Evolutionary conservation across 495 filamentous ascomycete species (phyloP).

Genomic region (Trichoderma orchidacearum): DNA sequence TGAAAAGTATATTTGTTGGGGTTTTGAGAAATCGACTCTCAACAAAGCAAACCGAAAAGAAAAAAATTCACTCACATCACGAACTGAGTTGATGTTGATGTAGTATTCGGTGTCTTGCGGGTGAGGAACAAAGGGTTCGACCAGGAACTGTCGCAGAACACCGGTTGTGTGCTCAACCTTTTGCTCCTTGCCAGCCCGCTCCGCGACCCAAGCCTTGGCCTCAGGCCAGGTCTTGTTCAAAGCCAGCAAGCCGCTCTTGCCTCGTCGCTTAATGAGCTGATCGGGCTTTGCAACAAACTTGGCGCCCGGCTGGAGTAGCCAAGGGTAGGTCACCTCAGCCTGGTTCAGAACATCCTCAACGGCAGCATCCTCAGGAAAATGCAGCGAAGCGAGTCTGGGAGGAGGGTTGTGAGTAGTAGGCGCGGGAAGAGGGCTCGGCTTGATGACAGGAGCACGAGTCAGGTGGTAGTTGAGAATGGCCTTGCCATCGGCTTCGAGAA

Average conservation of each 20-base stretch:
- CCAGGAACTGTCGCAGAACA: constrained; percentile 83
- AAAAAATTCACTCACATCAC: constrained; percentile 52
- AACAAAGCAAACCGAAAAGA: constrained; percentile 9
- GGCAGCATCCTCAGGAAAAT: constrained; percentile 81
- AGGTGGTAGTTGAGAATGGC: constrained; percentile 99
- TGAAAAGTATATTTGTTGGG: neutral
- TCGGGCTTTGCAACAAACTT: constrained; percentile 99
- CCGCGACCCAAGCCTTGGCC: constrained; percentile 82
- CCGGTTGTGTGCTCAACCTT: constrained; percentile 87
- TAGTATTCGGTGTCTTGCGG: constrained; percentile 91
- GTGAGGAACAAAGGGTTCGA: constrained; percentile 97
- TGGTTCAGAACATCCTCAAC: constrained; percentile 81
- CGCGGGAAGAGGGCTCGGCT: constrained; percentile 83
- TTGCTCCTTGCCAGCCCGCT: constrained; percentile 77
- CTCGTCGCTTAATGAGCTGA: constrained; percentile 97
- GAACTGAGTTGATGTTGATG: constrained; percentile 90
- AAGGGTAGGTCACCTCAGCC: constrained; percentile 90
- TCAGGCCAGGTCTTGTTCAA: constrained; percentile 97
- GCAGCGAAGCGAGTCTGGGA: constrained; percentile 75
- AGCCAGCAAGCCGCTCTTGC: constrained; percentile 92
- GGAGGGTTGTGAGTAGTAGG: constrained; percentile 83
- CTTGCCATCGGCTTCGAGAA: constrained; percentile 99
- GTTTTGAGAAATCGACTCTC: neutral
- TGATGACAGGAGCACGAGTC: constrained; percentile 93
- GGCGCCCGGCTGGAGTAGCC: constrained; percentile 66